Percentiles rank a stretch among this genome's conserved stretches.
These are phyloP conservation scores for Brassica juncea DNA, from an alignment of 345 rosid genomes.

Conservation along the genomic window DNA sequence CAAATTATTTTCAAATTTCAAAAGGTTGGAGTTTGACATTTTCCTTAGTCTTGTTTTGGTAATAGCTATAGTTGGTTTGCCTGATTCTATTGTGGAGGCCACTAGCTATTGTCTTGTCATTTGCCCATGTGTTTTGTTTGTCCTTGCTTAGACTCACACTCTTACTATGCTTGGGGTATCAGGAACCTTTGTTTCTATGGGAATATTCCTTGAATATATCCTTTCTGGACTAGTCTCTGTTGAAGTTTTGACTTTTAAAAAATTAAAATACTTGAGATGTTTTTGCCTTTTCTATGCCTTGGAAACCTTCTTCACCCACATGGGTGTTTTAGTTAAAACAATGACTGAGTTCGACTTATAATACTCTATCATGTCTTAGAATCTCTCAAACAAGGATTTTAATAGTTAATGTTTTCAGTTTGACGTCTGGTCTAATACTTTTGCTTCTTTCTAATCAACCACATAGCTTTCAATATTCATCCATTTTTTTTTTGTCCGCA, in stretches of 20 bases:
- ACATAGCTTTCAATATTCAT: conserved; percentile 11
- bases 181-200: conserved; percentile 32
- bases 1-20: conserved; percentile 14
- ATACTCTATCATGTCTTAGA: conserved; percentile 15
- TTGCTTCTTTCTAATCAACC: conserved; percentile 17
- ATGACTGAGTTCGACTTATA: conserved; percentile 21
- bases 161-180: conserved; percentile 26
- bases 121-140: conserved; percentile 26
- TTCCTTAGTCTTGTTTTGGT: conserved; percentile 35
- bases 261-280: conserved; percentile 12
- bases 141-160: conserved; percentile 18
- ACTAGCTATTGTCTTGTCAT: conserved; percentile 24
- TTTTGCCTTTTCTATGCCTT: conserved; percentile 28
- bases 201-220: conserved; percentile 35
- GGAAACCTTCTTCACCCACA: conserved; percentile 38
- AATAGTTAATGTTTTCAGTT: background rate
- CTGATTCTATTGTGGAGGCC: conserved; percentile 28
- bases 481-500: background rate
- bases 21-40: conserved; percentile 32
- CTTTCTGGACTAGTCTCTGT: conserved; percentile 34
- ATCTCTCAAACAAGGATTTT: conserved; percentile 15
- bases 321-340: conserved; percentile 22
- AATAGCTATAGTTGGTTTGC: conserved; percentile 4
- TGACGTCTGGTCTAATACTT: conserved; percentile 1
- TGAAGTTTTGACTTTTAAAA: conserved; percentile 19